These are phyloP conservation scores for Taiozyma sp. DNA, from an alignment of 1,139 yeast species.

Conservation along the genomic window DNA sequence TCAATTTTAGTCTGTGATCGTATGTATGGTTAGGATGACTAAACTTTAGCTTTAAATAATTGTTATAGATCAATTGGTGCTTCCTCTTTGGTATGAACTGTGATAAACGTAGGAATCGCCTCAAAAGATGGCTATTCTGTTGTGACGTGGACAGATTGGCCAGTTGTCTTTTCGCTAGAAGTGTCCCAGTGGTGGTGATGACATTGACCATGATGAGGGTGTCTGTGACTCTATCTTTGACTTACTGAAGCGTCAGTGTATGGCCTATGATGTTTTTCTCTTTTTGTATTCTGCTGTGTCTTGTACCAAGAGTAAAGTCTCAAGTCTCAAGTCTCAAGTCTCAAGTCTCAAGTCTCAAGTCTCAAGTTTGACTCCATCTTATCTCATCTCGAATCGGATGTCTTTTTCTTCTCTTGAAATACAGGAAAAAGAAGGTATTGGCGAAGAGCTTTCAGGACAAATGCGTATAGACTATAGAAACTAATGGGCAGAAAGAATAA, in stretches of 20 bases:
- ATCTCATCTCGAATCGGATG: background rate
- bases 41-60: slow-evolving; percentile 1
- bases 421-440: too few species aligned
- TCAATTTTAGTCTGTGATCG: background rate
- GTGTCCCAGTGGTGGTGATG: background rate
- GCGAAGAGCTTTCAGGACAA: too few species aligned
- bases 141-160: background rate
- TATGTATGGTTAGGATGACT: background rate
- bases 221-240: too few species aligned
- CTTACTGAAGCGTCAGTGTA: too few species aligned
- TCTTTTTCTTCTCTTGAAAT: too few species aligned
- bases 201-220: background rate
- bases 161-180: background rate
- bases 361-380: background rate
- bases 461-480: too few species aligned
- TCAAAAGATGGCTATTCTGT: background rate
- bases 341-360: too few species aligned
- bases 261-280: too few species aligned
- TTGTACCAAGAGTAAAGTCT: too few species aligned
- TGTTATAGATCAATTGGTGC: slow-evolving; percentile 1
- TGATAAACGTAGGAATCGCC: slow-evolving; percentile 4
- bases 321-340: too few species aligned
- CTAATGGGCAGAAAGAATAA: too few species aligned
- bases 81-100: slow-evolving; percentile 5
- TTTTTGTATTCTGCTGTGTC: too few species aligned